Conservation (phyloP, 208 protist genomes). For the Acanthamoeba triangularis region DNA sequence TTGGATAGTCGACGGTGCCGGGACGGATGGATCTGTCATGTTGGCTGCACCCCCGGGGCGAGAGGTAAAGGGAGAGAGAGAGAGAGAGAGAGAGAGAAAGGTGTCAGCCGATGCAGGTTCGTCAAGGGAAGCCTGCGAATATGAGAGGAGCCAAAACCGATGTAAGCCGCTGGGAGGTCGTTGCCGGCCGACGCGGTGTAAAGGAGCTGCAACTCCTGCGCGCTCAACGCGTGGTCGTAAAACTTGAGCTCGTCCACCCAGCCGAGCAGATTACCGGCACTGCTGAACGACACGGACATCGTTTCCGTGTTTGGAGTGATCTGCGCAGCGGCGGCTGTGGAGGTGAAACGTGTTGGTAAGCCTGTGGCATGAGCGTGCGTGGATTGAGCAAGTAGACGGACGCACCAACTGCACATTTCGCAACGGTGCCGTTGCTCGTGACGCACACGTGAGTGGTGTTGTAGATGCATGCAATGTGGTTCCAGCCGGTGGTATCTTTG, state of each 20-base stretch:
- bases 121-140: neutral
- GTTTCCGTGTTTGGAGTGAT: neutral
- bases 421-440: neutral
- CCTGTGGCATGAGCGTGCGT: neutral
- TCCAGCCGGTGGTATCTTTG: neutral
- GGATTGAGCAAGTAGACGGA: neutral
- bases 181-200: neutral
- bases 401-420: neutral
- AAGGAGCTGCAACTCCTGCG: neutral
- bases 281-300: neutral
- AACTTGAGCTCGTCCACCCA: conserved; percentile 27
- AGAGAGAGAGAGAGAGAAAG: neutral
- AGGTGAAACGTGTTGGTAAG: too few relatives aligned
- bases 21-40: neutral
- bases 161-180: neutral
- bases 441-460: neutral
- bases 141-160: neutral
- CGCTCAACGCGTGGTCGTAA: conserved; percentile 3
- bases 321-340: neutral
- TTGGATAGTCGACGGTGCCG: neutral
- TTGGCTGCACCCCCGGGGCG: neutral
- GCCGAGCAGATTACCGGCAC: neutral
- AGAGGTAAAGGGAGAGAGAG: neutral
- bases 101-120: neutral
- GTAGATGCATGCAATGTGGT: neutral